Evolutionary conservation across 2,329 filamentous ascomycete species (phyloP).

Genomic region (Hymenotorrendiella dingleyae): DNA sequence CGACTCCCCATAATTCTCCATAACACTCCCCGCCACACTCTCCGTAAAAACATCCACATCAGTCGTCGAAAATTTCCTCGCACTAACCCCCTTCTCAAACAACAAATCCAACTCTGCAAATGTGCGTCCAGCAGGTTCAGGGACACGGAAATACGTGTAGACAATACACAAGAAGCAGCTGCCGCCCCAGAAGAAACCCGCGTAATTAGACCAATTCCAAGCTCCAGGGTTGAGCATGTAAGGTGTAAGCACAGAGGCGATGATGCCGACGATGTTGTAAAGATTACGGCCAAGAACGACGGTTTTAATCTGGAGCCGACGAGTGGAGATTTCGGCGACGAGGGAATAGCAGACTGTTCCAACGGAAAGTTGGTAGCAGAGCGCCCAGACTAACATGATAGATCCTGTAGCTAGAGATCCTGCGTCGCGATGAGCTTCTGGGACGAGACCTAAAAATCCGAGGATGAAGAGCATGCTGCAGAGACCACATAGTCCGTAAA

Average conservation of each 20-base stretch:
- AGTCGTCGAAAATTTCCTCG: slow-evolving; percentile 32
- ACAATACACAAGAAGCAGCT: slow-evolving; percentile 49
- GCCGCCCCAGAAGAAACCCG: slow-evolving; percentile 71
- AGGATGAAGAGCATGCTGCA: slow-evolving; percentile 68
- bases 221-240: slow-evolving; percentile 87
- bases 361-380: slow-evolving; percentile 80
- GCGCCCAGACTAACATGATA: slow-evolving; percentile 78
- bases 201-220: slow-evolving; percentile 84
- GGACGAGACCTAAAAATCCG: slow-evolving; percentile 55
- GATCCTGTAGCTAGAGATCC: slow-evolving; percentile 28
- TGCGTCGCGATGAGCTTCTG: slow-evolving; percentile 19
- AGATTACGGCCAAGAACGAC: slow-evolving; percentile 78
- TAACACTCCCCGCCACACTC: slow-evolving; percentile 16
- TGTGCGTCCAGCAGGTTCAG: slow-evolving; percentile 72
- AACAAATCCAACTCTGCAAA: slow-evolving; percentile 84
- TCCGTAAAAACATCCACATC: slow-evolving; percentile 27
- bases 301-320: slow-evolving; percentile 83
- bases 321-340: slow-evolving; percentile 76
- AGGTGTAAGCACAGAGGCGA: slow-evolving; percentile 75
- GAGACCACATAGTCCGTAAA: slow-evolving; percentile 41
- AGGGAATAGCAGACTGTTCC: slow-evolving; percentile 88
- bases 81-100: slow-evolving; percentile 62
- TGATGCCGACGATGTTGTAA: slow-evolving; percentile 67
- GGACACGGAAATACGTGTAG: slow-evolving; percentile 74
- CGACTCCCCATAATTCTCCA: slow-evolving; percentile 54